phyloP scores from a whole-genome alignment of 495 filamentous ascomycete genomes.

The Umbilicaria muhlenbergii region DNA sequence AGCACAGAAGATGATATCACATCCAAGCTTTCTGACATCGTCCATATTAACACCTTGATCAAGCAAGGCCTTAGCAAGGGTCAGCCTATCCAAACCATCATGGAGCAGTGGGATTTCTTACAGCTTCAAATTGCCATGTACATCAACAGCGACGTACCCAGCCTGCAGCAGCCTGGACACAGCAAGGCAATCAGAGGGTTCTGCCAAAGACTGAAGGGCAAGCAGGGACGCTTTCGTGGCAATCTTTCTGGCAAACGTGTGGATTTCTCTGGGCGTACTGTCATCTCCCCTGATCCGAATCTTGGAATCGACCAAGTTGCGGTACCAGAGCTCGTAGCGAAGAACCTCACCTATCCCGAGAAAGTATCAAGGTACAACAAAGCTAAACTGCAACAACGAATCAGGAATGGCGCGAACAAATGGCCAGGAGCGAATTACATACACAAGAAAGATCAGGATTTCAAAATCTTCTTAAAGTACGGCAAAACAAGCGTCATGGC shows the following conservation, averaged over 20 bases:
- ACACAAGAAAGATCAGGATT: slow-evolving; percentile 50
- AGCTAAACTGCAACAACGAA: slow-evolving; percentile 54
- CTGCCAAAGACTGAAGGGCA: slow-evolving; percentile 89
- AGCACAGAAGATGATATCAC: slow-evolving; percentile 96
- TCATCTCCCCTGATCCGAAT: slow-evolving; percentile 95
- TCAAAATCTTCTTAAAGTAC: slow-evolving; percentile 61
- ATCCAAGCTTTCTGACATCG: slow-evolving; percentile 84
- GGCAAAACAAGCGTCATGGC: slow-evolving; percentile 51
- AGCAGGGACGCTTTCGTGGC: slow-evolving; percentile 91
- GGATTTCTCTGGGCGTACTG: slow-evolving; percentile 92
- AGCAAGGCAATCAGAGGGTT: slow-evolving; percentile 80
- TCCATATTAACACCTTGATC: slow-evolving; percentile 72
- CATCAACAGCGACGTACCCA: slow-evolving; percentile 93
- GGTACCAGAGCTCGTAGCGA: slow-evolving; percentile 75
- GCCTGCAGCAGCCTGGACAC: slow-evolving; percentile 57
- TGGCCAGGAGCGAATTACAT: slow-evolving; percentile 83
- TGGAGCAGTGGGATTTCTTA: slow-evolving; percentile 98
- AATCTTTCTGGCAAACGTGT: slow-evolving; percentile 97
- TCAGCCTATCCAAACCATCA: slow-evolving; percentile 68
- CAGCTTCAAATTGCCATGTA: slow-evolving; percentile 92
- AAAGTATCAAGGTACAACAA: slow-evolving; percentile 69
- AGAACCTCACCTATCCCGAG: slow-evolving; percentile 90
- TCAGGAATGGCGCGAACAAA: slow-evolving; percentile 54
- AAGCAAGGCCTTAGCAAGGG: slow-evolving; percentile 66
- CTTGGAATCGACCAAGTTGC: slow-evolving; percentile 87